Conservation (phyloP, 2,329 filamentous ascomycete species). For the Penicillium sp. region DNA sequence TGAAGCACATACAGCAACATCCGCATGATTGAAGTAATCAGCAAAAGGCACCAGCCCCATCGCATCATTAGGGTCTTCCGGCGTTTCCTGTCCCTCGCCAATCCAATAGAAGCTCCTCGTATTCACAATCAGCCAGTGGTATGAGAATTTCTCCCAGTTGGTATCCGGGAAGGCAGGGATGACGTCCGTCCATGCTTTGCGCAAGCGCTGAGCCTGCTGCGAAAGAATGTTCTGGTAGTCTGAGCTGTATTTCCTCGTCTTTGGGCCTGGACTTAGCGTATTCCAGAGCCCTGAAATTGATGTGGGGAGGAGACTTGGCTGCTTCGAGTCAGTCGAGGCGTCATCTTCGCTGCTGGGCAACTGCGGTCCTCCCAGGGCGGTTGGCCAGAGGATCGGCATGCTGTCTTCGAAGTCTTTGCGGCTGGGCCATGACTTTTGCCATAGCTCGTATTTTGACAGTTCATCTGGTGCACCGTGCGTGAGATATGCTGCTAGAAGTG, state of each 20-base stretch:
- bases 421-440: slow-evolving; percentile 67
- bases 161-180: slow-evolving; percentile 44
- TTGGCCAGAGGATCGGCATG: slow-evolving; percentile 58
- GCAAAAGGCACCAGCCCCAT: slow-evolving; percentile 48
- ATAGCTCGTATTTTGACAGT: slow-evolving; percentile 51
- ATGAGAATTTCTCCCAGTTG: slow-evolving; percentile 47
- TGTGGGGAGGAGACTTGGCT: slow-evolving; percentile 31
- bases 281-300: slow-evolving; percentile 41
- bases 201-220: slow-evolving; percentile 56
- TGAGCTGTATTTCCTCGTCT: slow-evolving; percentile 30
- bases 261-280: slow-evolving; percentile 21
- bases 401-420: slow-evolving; percentile 57
- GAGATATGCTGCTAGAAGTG: slow-evolving; percentile 68
- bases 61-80: slow-evolving; percentile 44
- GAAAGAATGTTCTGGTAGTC: slow-evolving; percentile 37
- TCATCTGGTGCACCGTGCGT: slow-evolving; percentile 51
- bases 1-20: slow-evolving; percentile 36
- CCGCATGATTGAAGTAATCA: slow-evolving; percentile 49
- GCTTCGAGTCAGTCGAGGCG: not conserved
- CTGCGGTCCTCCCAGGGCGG: slow-evolving; percentile 36
- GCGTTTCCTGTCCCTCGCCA: slow-evolving; percentile 37
- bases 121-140: slow-evolving; percentile 61
- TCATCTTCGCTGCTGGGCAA: slow-evolving; percentile 31
- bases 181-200: slow-evolving; percentile 50
- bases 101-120: slow-evolving; percentile 61